Base-by-base conservation (phyloP, 2,329 filamentous ascomycete genomes). In the Aureobasidium sp. region DNA sequence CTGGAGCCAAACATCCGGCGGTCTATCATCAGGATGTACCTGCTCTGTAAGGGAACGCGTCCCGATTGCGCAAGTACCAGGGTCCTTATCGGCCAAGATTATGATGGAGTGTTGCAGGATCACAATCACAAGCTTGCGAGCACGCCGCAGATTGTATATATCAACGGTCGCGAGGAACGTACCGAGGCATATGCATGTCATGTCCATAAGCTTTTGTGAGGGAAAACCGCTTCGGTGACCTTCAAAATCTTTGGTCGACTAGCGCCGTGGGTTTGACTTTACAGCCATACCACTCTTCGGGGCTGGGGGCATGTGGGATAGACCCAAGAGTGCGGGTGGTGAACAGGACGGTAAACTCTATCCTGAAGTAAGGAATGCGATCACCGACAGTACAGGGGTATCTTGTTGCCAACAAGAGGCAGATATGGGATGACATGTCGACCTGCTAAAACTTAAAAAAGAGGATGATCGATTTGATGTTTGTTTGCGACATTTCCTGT, bases 321-420 rank as follows among this genome's bases (percentile, higher is more conserved):
- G 15, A 23, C n/a, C 51, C 51, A 43, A 21, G 27, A 33, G 31
- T 46, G 53, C 40, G 53, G 40, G 40, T 46, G 53, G 25, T 37
- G 53, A 57, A 57, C 53, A 46, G 53, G 27, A 13, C 53, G 53
- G 27, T 57, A 37, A 57, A 57, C 40, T 21, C 23, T 53, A 38
- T 40, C 19, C 8, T 1, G 49, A 15, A 8, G 9, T 40, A 4
- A 17, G 35, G 33, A 17, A n/a, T 23, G 47, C 10, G 23, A 38
- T 38, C 33, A 25, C 33, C 23, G 7, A 4, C 9, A 27, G 21
- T 31, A 2, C 4, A 15, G 11, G 2, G 1, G 2, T 31, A 2
- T 7, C 0, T 10, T 37, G 38, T 57, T 45, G 53, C 27, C 51
- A 55, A 55, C 51, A 55, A n/a, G 21, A 19, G 37, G 37, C 6